Percentiles rank a stretch among this genome's conserved stretches.
Evolutionary conservation across 805 yeast genomes (phyloP).

Genomic region (Pichia cephalocereana): DNA sequence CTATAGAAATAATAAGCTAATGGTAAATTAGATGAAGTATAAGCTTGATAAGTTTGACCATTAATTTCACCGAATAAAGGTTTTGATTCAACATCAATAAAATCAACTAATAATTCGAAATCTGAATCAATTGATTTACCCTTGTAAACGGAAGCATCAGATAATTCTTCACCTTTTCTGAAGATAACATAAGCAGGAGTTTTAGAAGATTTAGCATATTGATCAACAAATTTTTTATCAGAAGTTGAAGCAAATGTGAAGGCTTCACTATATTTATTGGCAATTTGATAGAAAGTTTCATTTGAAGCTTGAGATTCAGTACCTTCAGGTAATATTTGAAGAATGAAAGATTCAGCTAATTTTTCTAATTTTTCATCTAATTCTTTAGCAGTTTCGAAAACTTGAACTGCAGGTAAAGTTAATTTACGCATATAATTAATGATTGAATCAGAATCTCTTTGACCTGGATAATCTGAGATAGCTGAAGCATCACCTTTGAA

Average conservation of each 20-base stretch:
- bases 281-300: conserved; percentile 52
- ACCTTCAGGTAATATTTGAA: conserved; percentile 37
- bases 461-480: conserved; percentile 69
- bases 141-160: conserved; percentile 39
- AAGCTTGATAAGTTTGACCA: conserved; percentile 66
- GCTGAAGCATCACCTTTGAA: conserved; percentile 43
- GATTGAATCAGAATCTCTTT: conserved; percentile 74
- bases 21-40: conserved; percentile 67
- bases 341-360: conserved; percentile 40
- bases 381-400: conserved; percentile 36
- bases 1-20: conserved; percentile 83
- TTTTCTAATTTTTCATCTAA: conserved; percentile 42
- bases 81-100: conserved; percentile 53
- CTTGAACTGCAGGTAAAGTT: conserved; percentile 66
- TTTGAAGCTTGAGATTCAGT: conserved; percentile 31
- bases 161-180: conserved; percentile 38
- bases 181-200: conserved; percentile 35
- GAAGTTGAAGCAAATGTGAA: conserved; percentile 48
- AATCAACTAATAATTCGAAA: conserved; percentile 33
- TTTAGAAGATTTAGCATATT: conserved; percentile 26
- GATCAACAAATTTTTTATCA: conserved; percentile 26
- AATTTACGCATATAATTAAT: conserved; percentile 72
- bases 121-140: conserved; percentile 27
- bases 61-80: conserved; percentile 85
- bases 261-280: conserved; percentile 55